These are phyloP conservation scores for Cyclocybe cylindracea DNA, from an alignment of 768 basidiomycete genomes.

Conservation along the genomic window DNA sequence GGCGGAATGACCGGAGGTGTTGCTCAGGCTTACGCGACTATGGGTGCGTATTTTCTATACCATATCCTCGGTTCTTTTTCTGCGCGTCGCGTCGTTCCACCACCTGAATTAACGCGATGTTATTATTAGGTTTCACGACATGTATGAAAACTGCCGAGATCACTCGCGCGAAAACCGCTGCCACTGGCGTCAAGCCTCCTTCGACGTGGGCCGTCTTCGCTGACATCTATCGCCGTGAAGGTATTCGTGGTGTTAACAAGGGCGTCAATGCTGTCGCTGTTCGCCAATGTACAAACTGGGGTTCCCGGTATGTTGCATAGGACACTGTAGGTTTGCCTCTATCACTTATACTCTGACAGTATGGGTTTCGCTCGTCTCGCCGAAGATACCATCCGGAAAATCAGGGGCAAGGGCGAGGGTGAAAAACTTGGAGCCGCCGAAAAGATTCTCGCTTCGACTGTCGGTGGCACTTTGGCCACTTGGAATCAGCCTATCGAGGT, in stretches of 20 bases:
- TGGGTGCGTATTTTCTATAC: conserved; percentile 67
- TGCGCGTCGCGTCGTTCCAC: conserved; percentile 1
- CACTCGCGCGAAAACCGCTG: conserved; percentile 90
- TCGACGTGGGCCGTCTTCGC: conserved; percentile 94
- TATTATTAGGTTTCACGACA: conserved; percentile 83
- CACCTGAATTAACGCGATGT: neutral
- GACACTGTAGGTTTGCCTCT: neutral
- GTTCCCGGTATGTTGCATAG: conserved; percentile 64
- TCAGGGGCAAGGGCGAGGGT: conserved; percentile 76
- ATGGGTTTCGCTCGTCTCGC: conserved; percentile 97
- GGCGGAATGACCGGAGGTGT: conserved; percentile 98
- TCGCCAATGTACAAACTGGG: conserved; percentile 93
- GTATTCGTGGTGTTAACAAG: conserved; percentile 96
- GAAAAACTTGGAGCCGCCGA: conserved; percentile 77
- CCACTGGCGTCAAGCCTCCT: conserved; percentile 80
- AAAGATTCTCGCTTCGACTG: conserved; percentile 84
- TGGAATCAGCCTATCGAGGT: conserved; percentile 99
- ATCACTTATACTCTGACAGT: conserved; percentile 37
- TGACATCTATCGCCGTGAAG: conserved; percentile 93
- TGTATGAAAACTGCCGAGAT: conserved; percentile 99
- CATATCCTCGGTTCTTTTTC: neutral
- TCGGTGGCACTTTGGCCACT: conserved; percentile 94
- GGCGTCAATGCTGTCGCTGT: conserved; percentile 96
- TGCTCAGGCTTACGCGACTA: conserved; percentile 98
- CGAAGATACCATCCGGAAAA: conserved; percentile 74